These are phyloP conservation scores for Phytophthora ramorum DNA, from an alignment of 352 stramenopile species.

Conservation along the genomic window DNA sequence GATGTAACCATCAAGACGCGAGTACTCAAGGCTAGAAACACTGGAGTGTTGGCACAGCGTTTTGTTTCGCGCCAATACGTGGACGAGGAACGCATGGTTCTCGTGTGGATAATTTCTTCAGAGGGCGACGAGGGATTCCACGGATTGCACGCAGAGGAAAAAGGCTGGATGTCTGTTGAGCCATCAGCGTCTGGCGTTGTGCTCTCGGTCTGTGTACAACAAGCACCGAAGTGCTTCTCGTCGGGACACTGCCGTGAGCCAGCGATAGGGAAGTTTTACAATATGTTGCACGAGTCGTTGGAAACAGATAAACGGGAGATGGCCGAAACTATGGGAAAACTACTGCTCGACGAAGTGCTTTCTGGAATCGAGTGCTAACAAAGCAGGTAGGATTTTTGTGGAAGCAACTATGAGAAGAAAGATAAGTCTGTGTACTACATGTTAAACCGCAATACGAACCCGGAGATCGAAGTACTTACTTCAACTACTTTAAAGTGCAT, in stretches of 20 bases:
- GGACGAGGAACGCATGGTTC: conserved; percentile 44
- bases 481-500: too few species aligned
- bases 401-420: too few species aligned
- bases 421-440: too few species aligned
- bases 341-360: conserved; percentile 27
- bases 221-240: conserved; percentile 33
- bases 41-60: conserved; percentile 3
- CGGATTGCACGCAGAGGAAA: conserved; percentile 35
- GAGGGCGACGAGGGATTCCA: conserved; percentile 36
- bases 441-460: too few species aligned
- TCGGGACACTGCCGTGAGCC: conserved; percentile 1
- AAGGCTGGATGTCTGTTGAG: conserved; percentile 22
- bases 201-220: conserved; percentile 40
- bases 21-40: conserved; percentile 7
- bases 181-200: conserved; percentile 15
- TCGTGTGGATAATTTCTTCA: conserved; percentile 57
- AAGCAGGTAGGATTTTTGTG: too few species aligned
- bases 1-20: conserved; percentile 40
- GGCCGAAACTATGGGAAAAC: conserved; percentile 8
- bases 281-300: conserved; percentile 16
- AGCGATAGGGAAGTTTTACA: conserved; percentile 25
- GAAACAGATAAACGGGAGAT: conserved; percentile 25
- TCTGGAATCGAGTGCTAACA: conserved; percentile 22
- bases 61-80: conserved; percentile 48
- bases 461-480: too few species aligned